Evolutionary conservation across 805 yeast species (phyloP).

Genomic region (Hagleromyces aurorensis): DNA sequence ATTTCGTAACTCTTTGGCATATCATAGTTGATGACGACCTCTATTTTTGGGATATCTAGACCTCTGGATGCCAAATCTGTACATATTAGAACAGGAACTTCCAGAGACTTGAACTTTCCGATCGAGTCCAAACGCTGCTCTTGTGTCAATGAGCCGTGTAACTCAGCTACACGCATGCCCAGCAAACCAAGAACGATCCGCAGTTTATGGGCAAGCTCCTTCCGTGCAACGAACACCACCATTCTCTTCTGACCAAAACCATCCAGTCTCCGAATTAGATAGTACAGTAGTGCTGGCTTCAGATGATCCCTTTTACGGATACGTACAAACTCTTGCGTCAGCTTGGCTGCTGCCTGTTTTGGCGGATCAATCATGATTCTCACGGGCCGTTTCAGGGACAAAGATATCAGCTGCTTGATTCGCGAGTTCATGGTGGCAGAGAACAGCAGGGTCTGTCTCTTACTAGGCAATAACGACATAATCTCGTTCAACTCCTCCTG

Average conservation of each 20-base stretch:
- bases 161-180: slow-evolving; percentile 71
- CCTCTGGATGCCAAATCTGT: slow-evolving; percentile 99
- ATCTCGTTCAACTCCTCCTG: slow-evolving; percentile 91
- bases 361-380: slow-evolving; percentile 96
- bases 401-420: slow-evolving; percentile 78
- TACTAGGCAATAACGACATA: slow-evolving; percentile 74
- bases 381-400: slow-evolving; percentile 85
- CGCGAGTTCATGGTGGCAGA: slow-evolving; percentile 98
- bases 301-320: slow-evolving; percentile 80
- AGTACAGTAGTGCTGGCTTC: slow-evolving; percentile 75
- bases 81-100: slow-evolving; percentile 84
- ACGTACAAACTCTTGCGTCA: slow-evolving; percentile 90
- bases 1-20: slow-evolving; percentile 92
- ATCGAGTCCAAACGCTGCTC: slow-evolving; percentile 89
- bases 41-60: slow-evolving; percentile 96
- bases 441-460: slow-evolving; percentile 87
- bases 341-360: slow-evolving; percentile 83
- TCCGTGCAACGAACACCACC: slow-evolving; percentile 87
- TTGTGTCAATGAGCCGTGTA: slow-evolving; percentile 78
- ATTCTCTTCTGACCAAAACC: slow-evolving; percentile 57
- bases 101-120: slow-evolving; percentile 69
- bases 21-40: slow-evolving; percentile 87
- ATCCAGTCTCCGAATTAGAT: slow-evolving; percentile 61
- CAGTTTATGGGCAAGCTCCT: slow-evolving; percentile 81
- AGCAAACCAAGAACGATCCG: slow-evolving; percentile 67